phyloP scores from a whole-genome alignment of 2,329 filamentous ascomycete species.

The Fusarium annulatum region DNA sequence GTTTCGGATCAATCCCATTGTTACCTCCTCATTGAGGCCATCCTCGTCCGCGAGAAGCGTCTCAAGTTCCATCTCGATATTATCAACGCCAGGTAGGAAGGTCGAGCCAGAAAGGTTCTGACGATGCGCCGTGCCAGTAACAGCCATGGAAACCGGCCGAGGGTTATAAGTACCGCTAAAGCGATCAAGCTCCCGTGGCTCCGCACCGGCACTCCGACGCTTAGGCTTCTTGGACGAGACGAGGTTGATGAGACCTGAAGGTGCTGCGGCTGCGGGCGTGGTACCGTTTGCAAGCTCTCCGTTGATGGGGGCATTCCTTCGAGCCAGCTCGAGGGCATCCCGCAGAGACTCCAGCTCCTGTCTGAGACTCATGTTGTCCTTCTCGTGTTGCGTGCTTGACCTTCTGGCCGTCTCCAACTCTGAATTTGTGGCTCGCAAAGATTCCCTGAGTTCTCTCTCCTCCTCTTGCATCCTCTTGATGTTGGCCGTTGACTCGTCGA shows the following conservation, averaged over 20 bases:
- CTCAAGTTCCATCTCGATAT: constrained; percentile 94
- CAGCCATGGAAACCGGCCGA: constrained; percentile 94
- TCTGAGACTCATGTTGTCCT: constrained; percentile 84
- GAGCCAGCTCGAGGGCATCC: constrained; percentile 90
- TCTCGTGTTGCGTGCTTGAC: constrained; percentile 80
- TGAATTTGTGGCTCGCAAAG: constrained; percentile 79
- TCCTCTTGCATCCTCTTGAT: constrained; percentile 96
- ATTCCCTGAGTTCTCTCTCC: constrained; percentile 86
- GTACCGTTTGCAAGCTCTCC: constrained; percentile 62
- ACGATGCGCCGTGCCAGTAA: constrained; percentile 73
- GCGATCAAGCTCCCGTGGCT: constrained; percentile 85
- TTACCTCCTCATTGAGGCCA: constrained; percentile 95
- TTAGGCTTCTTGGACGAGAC: constrained; percentile 98
- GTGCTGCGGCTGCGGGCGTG: constrained; percentile 60
- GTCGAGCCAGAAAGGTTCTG: constrained; percentile 79
- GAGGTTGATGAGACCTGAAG: constrained; percentile 90
- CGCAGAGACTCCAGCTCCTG: constrained; percentile 91
- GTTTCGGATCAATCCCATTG: constrained; percentile 94
- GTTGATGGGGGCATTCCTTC: constrained; percentile 79
- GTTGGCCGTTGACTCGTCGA: constrained; percentile 89
- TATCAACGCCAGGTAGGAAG: constrained; percentile 85
- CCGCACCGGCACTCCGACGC: constrained; percentile 88
- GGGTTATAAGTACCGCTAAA: constrained; percentile 95
- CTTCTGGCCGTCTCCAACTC: constrained; percentile 85
- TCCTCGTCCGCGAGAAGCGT: constrained; percentile 94